Base-by-base conservation (phyloP, 2,329 filamentous ascomycete genomes). In the Calonectria pauciramosa region DNA sequence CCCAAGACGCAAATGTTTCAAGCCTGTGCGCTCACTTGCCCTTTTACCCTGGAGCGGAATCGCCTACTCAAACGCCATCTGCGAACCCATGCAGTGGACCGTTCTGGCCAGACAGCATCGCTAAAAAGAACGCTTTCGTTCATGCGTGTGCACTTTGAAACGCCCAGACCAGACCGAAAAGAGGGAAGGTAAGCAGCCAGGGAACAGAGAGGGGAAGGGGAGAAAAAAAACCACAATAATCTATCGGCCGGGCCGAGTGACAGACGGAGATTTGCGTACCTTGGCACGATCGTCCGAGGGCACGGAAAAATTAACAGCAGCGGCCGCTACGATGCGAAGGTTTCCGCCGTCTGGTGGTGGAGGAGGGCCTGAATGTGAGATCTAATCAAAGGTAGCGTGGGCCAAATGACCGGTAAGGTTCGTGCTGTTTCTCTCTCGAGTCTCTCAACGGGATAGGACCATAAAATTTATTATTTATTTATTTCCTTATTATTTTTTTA, bases 291-390 rank as follows among this genome's bases (percentile, higher is more conserved):
- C 54, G 54, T 59, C 54, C 20, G 11, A 59, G 54, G n/a, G 34
- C 4, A 23, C 54, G 54, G 54, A 59, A 59, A 59, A 59, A 59
- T 59, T 34, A 59, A n/a, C 54, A 36, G n/a, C 34, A 59, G 54
- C 54, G 54, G 54, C n/a, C 54, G 54, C 54, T 59, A 59, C 54
- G 54, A 59, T 59, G 54, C 54, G 54, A 59, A 59, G 54, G 54
- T 59, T 59, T 59, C 32, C 32, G 32, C 54, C 32, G 54, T 59
- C 54, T 59, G 32, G 32, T 26, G 32, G 34, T 34, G 32, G 32
- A 36, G 30, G 54, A 44, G 52, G 32, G 32, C n/a, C 54, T 59
- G 8, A 59, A 59, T 36, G 54, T 59, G 54, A 59, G 54, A 59
- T 59, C 54, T 59, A 59, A 59, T 59, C 32, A 59, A 59, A 59